Conservation (phyloP, 2,329 filamentous ascomycete genomes). For the Sporothrix euskadiensis region DNA sequence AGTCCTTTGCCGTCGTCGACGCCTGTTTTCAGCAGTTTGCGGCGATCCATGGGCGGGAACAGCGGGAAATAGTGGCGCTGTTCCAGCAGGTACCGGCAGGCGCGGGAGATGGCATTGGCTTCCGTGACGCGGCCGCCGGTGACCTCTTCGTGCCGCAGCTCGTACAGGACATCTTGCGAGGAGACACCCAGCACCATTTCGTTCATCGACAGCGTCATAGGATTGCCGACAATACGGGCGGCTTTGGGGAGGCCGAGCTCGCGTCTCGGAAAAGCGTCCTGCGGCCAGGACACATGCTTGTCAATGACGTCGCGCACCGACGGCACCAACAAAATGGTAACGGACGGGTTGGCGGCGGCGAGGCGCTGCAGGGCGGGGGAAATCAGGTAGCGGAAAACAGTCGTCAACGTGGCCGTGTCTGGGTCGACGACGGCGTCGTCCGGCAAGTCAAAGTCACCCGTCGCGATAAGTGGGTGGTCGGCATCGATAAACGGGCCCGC, state of each 20-base stretch:
- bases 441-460: constrained; percentile 75
- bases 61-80: constrained; percentile 90
- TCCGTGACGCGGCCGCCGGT: constrained; percentile 56
- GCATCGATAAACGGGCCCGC: constrained; percentile 86
- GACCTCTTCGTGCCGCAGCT: constrained; percentile 74
- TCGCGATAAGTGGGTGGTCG: constrained; percentile 84
- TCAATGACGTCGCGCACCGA: constrained; percentile 79
- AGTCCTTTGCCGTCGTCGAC: constrained; percentile 59
- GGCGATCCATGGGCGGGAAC: constrained; percentile 75
- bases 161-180: constrained; percentile 79
- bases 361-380: constrained; percentile 72
- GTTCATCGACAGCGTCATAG: constrained; percentile 85
- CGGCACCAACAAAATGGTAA: constrained; percentile 80
- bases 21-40: constrained; percentile 65
- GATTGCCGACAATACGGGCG: constrained; percentile 79
- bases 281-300: constrained; percentile 84
- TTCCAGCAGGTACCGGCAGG: constrained; percentile 77
- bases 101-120: constrained; percentile 65
- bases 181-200: constrained; percentile 81
- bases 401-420: constrained; percentile 75
- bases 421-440: constrained; percentile 61
- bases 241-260: constrained; percentile 78
- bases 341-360: constrained; percentile 66
- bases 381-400: constrained; percentile 81
- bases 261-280: constrained; percentile 62